Evolutionary conservation across 2,329 filamentous ascomycete genomes (phyloP).

Genomic region (Rachicladosporium sp.): DNA sequence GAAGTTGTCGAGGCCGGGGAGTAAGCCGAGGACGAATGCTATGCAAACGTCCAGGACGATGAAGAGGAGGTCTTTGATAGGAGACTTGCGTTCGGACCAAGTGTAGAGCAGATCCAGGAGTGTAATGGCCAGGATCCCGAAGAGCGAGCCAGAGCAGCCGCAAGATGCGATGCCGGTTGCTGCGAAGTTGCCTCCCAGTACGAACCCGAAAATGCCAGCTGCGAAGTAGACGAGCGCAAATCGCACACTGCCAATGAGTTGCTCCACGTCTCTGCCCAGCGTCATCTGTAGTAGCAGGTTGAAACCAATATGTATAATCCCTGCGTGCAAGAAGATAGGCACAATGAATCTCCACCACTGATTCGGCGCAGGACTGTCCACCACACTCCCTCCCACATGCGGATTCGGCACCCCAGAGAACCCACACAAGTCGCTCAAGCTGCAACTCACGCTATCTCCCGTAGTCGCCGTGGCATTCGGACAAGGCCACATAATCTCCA

Average conservation of each 20-base stretch:
- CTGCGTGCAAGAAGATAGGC: conserved; percentile 91
- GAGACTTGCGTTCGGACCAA: conserved; percentile 67
- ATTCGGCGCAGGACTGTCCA: conserved; percentile 56
- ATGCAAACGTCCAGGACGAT: conserved; percentile 76
- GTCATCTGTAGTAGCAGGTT: conserved; percentile 88
- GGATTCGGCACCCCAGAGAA: conserved; percentile 66
- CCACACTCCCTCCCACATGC: conserved; percentile 30
- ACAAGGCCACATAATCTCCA: conserved; percentile 56
- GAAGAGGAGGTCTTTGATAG: conserved; percentile 75
- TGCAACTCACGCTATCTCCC: conserved; percentile 46
- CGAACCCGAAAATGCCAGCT: conserved; percentile 88
- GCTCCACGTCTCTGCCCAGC: conserved; percentile 84
- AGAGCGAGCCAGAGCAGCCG: conserved; percentile 80
- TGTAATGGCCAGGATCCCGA: conserved; percentile 79
- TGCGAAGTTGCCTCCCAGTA: conserved; percentile 88
- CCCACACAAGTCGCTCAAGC: conserved; percentile 70
- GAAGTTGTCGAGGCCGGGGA: conserved; percentile 93
- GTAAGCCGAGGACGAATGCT: conserved; percentile 79
- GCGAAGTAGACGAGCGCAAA: conserved; percentile 84
- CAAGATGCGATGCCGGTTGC: conserved; percentile 66
- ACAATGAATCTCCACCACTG: conserved; percentile 97
- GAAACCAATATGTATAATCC: conserved; percentile 88
- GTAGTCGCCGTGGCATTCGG: conserved; percentile 59
- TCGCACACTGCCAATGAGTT: conserved; percentile 73
- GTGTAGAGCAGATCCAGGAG: conserved; percentile 90